Conservation (phyloP, 179 eudicot species). For the Vitellaria paradoxa region DNA sequence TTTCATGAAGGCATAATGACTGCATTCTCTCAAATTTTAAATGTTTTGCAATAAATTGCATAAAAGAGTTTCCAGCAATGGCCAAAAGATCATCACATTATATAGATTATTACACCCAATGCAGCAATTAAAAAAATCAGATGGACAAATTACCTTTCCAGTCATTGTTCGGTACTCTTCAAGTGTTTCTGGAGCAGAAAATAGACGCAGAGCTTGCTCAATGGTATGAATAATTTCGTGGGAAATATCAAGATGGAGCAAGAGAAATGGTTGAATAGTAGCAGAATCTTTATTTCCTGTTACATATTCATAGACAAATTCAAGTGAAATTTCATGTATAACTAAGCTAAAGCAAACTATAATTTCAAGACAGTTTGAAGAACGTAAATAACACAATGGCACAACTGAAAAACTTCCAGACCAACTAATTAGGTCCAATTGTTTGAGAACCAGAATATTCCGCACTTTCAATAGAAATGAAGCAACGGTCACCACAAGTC, state of each 20-base stretch:
- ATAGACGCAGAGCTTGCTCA: slow-evolving; percentile 62
- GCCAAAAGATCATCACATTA: neutral
- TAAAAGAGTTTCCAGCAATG: neutral
- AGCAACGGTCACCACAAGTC: neutral
- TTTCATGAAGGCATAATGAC: neutral
- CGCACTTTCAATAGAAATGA: neutral
- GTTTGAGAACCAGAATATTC: neutral
- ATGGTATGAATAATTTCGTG: slow-evolving; percentile 58
- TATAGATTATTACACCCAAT: neutral
- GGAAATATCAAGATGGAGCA: slow-evolving; percentile 68
- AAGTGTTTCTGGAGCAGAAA: slow-evolving; percentile 62
- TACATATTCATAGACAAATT: slow-evolving; percentile 1
- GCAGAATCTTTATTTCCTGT: slow-evolving; percentile 86
- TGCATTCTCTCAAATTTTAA: too few species aligned
- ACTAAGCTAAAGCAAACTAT: neutral
- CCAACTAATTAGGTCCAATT: neutral
- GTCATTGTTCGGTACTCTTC: slow-evolving; percentile 60
- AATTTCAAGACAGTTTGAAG: neutral
- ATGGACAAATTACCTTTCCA: slow-evolving; percentile 48
- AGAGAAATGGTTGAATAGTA: slow-evolving; percentile 78
- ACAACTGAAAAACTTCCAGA: neutral
- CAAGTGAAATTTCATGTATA: neutral
- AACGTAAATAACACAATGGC: neutral
- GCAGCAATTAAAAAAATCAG: neutral
- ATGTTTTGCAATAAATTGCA: neutral